Evolutionary conservation across 805 yeast species (phyloP).

Genomic region (Hanseniaspora taiwanica): DNA sequence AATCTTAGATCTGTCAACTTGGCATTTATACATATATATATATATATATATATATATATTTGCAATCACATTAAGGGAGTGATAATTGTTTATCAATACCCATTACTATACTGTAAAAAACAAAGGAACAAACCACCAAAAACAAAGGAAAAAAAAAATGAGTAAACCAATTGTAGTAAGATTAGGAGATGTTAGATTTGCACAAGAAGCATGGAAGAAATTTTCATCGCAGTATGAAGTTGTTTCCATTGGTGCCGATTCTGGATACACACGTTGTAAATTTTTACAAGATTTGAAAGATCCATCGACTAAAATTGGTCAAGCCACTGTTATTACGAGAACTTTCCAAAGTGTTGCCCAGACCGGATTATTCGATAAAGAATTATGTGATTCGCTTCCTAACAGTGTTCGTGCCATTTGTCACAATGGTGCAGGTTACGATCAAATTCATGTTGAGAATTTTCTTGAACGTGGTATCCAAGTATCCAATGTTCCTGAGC

Average conservation of each 20-base stretch:
- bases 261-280: slow-evolving; percentile 19
- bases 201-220: slow-evolving; percentile 54
- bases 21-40: too few relatives aligned
- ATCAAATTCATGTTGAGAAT: slow-evolving; percentile 48
- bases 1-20: too few relatives aligned
- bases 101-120: neutral
- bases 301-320: slow-evolving; percentile 20
- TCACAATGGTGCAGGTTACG: slow-evolving; percentile 69
- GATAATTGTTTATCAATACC: too few relatives aligned
- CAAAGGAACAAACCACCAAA: neutral
- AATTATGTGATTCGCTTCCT: slow-evolving; percentile 44
- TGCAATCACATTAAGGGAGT: neutral
- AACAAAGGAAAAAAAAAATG: neutral
- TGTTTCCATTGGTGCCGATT: slow-evolving; percentile 28
- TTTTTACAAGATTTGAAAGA: slow-evolving; percentile 22
- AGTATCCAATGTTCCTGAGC: slow-evolving; percentile 51
- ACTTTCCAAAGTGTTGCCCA: slow-evolving; percentile 37
- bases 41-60: too few relatives aligned
- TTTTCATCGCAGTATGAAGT: slow-evolving; percentile 35
- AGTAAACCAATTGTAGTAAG: slow-evolving; percentile 47
- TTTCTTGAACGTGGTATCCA: slow-evolving; percentile 42
- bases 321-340: slow-evolving; percentile 30
- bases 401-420: slow-evolving; percentile 36
- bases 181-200: slow-evolving; percentile 47
- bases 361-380: slow-evolving; percentile 57